Conservation (phyloP, 257 asterid species). For the Jasminum sambac region DNA sequence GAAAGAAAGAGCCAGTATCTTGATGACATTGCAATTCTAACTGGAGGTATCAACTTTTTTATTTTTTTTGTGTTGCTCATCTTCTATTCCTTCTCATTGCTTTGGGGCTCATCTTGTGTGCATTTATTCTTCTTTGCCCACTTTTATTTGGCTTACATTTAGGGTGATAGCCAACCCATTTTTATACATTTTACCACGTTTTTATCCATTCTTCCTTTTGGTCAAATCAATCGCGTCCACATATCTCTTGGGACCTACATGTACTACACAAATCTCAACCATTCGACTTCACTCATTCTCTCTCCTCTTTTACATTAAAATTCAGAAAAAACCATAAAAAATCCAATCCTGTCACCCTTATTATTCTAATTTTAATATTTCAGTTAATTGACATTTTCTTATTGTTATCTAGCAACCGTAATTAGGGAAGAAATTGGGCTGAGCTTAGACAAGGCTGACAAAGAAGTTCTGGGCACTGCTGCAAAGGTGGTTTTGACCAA, state of each 20-base stretch:
- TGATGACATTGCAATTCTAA: constrained; percentile 87
- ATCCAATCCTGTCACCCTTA: too few relatives aligned
- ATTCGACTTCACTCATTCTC: too few relatives aligned
- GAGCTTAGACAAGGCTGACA: constrained; percentile 85
- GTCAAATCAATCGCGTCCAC: too few relatives aligned
- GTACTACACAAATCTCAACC: too few relatives aligned
- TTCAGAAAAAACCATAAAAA: too few relatives aligned
- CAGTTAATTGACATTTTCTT: neutral
- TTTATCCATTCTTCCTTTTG: too few relatives aligned
- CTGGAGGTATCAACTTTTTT: constrained; percentile 65
- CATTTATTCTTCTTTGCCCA: neutral
- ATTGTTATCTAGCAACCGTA: constrained; percentile 67
- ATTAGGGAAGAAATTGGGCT: constrained; percentile 91
- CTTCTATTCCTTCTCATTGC: neutral
- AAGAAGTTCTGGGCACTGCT: constrained; percentile 86
- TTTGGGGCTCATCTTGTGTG: neutral
- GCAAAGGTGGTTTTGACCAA: constrained; percentile 93
- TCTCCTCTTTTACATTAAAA: too few relatives aligned
- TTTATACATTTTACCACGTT: too few relatives aligned
- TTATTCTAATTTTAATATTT: neutral
- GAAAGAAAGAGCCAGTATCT: constrained; percentile 96
- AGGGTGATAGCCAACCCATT: too few relatives aligned
- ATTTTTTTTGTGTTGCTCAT: neutral
- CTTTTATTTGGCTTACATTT: constrained; percentile 8
- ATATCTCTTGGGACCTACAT: too few relatives aligned